Evolutionary conservation across 495 filamentous ascomycete genomes (phyloP).

Genomic region (Podospora conica): DNA sequence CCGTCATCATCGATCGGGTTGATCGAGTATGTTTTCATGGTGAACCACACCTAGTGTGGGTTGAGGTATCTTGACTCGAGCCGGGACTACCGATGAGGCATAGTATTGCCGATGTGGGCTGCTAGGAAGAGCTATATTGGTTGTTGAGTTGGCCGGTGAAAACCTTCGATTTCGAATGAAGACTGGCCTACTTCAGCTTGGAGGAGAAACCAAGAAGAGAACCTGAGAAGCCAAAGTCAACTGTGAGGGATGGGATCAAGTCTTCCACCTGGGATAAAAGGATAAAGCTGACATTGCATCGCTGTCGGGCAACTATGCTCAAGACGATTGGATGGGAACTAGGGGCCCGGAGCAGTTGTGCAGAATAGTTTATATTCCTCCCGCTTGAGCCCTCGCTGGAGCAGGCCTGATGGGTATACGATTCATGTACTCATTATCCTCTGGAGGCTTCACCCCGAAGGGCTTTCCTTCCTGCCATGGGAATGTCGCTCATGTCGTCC

Average conservation of each 20-base stretch:
- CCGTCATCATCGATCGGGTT: too few species aligned
- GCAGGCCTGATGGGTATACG: not conserved
- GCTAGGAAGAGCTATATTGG: too few species aligned
- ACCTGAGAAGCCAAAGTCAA: too few species aligned
- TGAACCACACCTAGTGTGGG: not conserved
- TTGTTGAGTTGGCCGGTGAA: too few species aligned
- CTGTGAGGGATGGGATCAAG: too few species aligned
- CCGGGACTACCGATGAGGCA: not conserved
- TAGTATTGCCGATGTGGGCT: not conserved
- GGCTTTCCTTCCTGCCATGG: not conserved
- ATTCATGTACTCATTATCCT: not conserved
- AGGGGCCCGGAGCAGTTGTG: not conserved
- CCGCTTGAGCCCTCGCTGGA: not conserved
- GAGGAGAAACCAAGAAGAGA: too few species aligned
- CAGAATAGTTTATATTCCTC: not conserved
- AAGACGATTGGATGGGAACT: too few species aligned
- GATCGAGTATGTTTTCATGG: not conserved
- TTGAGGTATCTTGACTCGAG: not conserved
- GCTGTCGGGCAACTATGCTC: too few species aligned
- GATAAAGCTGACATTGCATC: too few species aligned
- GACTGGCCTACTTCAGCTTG: too few species aligned
- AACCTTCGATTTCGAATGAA: too few species aligned
- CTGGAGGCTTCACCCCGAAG: not conserved
- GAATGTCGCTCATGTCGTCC: not conserved
- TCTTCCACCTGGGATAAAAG: too few species aligned